Conservation (phyloP, 192 early-diverging fungal genomes). For the Backusella parvicylindrica region DNA sequence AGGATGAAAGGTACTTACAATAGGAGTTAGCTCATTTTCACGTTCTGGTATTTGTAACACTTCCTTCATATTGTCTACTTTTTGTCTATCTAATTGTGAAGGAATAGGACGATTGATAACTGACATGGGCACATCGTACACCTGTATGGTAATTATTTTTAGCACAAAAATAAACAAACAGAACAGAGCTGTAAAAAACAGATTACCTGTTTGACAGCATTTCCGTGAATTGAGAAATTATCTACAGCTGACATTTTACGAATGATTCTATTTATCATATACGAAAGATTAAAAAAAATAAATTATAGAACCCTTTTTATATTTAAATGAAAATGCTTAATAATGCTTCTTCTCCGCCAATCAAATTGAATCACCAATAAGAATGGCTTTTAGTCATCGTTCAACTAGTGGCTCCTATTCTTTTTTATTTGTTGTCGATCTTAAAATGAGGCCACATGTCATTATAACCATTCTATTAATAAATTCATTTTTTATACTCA, state of each 20-base stretch:
- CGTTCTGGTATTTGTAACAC: not conserved
- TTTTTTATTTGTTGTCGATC: not conserved
- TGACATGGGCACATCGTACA: constrained; percentile 16
- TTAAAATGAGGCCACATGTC: not conserved
- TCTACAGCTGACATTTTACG: constrained; percentile 6
- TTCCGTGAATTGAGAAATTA: constrained; percentile 27
- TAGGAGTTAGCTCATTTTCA: constrained; percentile 17
- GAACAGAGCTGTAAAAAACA: not conserved
- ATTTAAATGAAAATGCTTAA: not conserved
- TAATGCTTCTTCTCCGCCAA: not conserved
- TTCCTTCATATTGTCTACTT: constrained; percentile 19
- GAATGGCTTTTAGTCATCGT: not conserved
- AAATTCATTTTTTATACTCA: not conserved
- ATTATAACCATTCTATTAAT: not conserved
- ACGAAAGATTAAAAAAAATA: not conserved
- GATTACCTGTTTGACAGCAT: constrained; percentile 5
- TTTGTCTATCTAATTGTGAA: constrained; percentile 17
- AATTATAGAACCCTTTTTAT: not conserved
- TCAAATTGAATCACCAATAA: not conserved
- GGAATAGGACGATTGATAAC: constrained; percentile 20
- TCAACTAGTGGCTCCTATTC: not conserved
- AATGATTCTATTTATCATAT: not conserved
- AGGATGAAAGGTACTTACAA: constrained; percentile 1
- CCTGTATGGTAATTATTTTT: not conserved
- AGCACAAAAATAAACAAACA: not conserved